Evolutionary conservation across 345 rosid species (phyloP).

Genomic region (Populus tremula): DNA sequence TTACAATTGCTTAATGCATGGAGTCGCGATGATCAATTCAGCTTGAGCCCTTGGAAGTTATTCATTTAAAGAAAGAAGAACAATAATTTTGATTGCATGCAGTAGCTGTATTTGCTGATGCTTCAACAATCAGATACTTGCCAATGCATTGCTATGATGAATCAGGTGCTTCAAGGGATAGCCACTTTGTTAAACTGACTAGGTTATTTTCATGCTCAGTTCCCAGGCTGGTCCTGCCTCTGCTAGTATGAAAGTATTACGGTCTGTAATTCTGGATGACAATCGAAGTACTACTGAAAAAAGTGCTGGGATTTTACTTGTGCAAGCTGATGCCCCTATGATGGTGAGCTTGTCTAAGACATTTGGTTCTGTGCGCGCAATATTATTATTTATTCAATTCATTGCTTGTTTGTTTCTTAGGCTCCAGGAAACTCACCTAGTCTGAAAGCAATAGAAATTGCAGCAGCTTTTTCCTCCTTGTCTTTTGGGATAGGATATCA

Average conservation of each 20-base stretch:
- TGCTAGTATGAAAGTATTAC: conserved; percentile 70
- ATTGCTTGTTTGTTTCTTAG: conserved; percentile 28
- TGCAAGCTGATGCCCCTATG: conserved; percentile 74
- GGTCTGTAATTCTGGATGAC: conserved; percentile 47
- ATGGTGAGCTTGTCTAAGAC: conserved; percentile 37
- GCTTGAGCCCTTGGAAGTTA: neutral
- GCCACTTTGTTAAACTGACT: conserved; percentile 9
- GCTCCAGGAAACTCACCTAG: conserved; percentile 42
- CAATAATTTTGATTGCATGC: neutral
- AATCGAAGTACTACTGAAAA: conserved; percentile 38
- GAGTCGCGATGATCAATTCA: neutral
- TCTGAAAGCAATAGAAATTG: conserved; percentile 81
- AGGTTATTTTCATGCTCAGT: conserved; percentile 36
- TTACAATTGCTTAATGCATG: no score
- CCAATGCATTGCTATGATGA: neutral
- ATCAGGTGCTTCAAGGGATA: neutral
- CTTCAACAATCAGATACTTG: no score
- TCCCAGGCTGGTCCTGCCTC: conserved; percentile 93
- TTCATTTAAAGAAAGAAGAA: no score
- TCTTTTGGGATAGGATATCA: conserved; percentile 92
- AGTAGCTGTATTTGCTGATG: neutral
- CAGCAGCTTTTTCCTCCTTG: conserved; percentile 73
- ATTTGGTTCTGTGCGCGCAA: neutral
- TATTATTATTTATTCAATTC: neutral
- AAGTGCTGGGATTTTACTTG: conserved; percentile 74